These are phyloP conservation scores for Starmera amethionina DNA, from an alignment of 805 yeast genomes.

Conservation along the genomic window DNA sequence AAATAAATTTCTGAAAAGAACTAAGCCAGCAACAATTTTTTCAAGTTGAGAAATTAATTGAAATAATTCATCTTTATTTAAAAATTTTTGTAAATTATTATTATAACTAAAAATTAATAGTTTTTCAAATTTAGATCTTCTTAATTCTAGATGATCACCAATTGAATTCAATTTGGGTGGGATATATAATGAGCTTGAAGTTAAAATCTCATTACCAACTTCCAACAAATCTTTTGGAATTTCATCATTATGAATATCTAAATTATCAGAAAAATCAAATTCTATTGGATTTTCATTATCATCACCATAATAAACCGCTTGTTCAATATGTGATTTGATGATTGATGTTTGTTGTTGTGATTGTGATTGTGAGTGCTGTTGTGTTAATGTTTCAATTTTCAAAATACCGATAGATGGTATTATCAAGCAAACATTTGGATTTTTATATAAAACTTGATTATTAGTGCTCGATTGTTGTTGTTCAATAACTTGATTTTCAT, in stretches of 20 bases:
- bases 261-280: conserved; percentile 34
- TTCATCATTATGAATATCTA: conserved; percentile 33
- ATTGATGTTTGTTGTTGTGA: conserved; percentile 21
- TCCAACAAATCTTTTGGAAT: conserved; percentile 40
- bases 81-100: conserved; percentile 33
- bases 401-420: conserved; percentile 54
- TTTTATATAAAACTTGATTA: conserved; percentile 16
- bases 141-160: conserved; percentile 38
- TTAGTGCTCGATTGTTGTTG: conserved; percentile 1
- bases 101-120: conserved; percentile 34
- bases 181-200: conserved; percentile 45
- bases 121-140: conserved; percentile 34
- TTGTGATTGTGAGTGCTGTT: conserved; percentile 12
- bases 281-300: conserved; percentile 34
- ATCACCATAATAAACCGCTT: conserved; percentile 61
- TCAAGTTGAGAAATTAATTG: conserved; percentile 29
- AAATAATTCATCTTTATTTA: conserved; percentile 26
- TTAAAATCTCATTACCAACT: conserved; percentile 47
- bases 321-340: conserved; percentile 70
- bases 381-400: conserved; percentile 38
- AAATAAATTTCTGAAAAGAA: conserved; percentile 25
- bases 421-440: conserved; percentile 38
- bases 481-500: conserved; percentile 26
- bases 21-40: conserved; percentile 36
- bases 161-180: conserved; percentile 44